Evolutionary conservation across 805 yeast species (phyloP).

Genomic region (Starmera caribaea): DNA sequence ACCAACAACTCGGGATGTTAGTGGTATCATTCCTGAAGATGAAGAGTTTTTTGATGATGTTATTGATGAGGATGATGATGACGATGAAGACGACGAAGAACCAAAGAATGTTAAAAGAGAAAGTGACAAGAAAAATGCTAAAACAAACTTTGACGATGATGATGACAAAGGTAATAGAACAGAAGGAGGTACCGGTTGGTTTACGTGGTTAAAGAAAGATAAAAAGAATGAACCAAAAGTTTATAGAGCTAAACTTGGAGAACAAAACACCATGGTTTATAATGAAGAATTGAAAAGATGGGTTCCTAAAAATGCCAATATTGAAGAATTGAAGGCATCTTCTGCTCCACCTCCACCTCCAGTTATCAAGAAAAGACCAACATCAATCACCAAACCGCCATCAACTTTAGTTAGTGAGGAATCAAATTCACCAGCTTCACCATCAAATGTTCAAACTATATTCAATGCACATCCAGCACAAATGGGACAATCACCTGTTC

Average conservation of each 20-base stretch:
- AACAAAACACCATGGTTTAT: slow-evolving; percentile 59
- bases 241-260: slow-evolving; percentile 79
- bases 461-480: neutral
- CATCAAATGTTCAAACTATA: neutral
- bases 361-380: slow-evolving; percentile 26
- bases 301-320: slow-evolving; percentile 63
- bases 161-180: slow-evolving; percentile 11
- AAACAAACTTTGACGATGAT: slow-evolving; percentile 15
- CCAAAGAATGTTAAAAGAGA: slow-evolving; percentile 7
- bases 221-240: slow-evolving; percentile 63
- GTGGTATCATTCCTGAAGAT: slow-evolving; percentile 24
- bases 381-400: slow-evolving; percentile 27
- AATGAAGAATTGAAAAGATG: slow-evolving; percentile 82
- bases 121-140: slow-evolving; percentile 11
- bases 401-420: slow-evolving; percentile 21
- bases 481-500: neutral
- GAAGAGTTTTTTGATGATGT: slow-evolving; percentile 38
- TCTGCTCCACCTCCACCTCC: slow-evolving; percentile 71
- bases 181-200: slow-evolving; percentile 28
- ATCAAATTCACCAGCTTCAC: neutral
- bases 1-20: slow-evolving; percentile 12
- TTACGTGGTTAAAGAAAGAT: slow-evolving; percentile 51
- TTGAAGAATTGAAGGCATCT: slow-evolving; percentile 52
- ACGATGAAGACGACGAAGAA: slow-evolving; percentile 18
- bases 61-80: slow-evolving; percentile 30